A percentile compares a stretch with the other conserved stretches of the same genome.
Evolutionary conservation across 371 early-diverging fungal species (phyloP).

Genomic region (Mucor mucedo): DNA sequence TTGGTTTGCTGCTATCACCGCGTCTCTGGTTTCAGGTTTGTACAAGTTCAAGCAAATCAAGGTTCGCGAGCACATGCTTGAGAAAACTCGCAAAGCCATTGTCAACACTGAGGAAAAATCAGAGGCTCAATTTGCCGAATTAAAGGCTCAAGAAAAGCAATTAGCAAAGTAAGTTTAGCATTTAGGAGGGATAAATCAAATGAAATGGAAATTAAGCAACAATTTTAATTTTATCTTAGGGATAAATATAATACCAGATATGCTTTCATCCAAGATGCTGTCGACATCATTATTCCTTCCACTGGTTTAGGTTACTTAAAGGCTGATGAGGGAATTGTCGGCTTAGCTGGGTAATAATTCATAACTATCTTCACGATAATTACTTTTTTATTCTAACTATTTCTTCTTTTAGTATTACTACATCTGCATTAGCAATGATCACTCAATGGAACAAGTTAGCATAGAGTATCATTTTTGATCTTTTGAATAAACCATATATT

Average conservation of each 20-base stretch:
- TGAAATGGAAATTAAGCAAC: neutral
- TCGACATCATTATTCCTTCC: conserved; percentile 69
- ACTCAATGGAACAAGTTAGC: conserved; percentile 52
- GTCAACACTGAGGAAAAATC: conserved; percentile 28
- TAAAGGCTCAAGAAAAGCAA: conserved; percentile 34
- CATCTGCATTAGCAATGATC: conserved; percentile 54
- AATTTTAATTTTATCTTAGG: conserved; percentile 30
- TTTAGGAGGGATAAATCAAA: neutral
- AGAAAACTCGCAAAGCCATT: conserved; percentile 38
- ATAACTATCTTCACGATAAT: neutral
- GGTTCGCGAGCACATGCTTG: conserved; percentile 42
- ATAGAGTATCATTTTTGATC: neutral
- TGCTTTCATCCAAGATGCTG: conserved; percentile 64
- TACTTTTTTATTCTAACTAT: neutral
- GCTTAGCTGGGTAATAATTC: conserved; percentile 65
- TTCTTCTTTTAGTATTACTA: conserved; percentile 42
- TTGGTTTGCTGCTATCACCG: conserved; percentile 71
- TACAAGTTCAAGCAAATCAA: conserved; percentile 67
- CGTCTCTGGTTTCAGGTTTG: conserved; percentile 61
- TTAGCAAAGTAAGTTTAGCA: conserved; percentile 48
- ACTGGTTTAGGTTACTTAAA: conserved; percentile 60
- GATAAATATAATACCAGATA: conserved; percentile 55
- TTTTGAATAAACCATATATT: too few species aligned
- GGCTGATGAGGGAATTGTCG: conserved; percentile 69
- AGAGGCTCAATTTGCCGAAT: conserved; percentile 25